phyloP scores from a whole-genome alignment of 495 filamentous ascomycete genomes.

The Sabuloglossum arenarium region DNA sequence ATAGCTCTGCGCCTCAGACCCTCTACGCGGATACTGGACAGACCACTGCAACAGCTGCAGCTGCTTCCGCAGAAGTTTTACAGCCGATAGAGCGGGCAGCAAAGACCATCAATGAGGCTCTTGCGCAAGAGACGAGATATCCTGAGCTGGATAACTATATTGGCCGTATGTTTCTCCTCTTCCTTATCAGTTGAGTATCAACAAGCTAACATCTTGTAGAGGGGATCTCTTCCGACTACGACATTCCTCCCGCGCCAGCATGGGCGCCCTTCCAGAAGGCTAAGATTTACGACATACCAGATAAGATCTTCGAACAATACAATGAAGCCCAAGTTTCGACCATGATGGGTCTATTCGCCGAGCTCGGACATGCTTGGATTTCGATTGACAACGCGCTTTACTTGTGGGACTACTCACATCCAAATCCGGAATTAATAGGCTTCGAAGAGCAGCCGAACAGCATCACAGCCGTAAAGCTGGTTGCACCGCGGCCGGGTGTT shows the following conservation, averaged over 20 bases:
- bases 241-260: constrained; percentile 38
- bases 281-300: constrained; percentile 66
- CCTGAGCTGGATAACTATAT: constrained; percentile 82
- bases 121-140: constrained; percentile 56
- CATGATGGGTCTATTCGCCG: constrained; percentile 80
- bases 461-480: constrained; percentile 68
- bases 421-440: constrained; percentile 71
- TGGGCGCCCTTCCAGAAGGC: constrained; percentile 81
- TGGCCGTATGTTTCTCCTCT: constrained; percentile 34
- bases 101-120: constrained; percentile 57
- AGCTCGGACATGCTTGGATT: constrained; percentile 86
- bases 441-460: constrained; percentile 74
- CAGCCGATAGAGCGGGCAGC: constrained; percentile 61
- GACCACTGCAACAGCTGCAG: constrained; percentile 11
- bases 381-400: constrained; percentile 90
- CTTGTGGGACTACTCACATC: constrained; percentile 88
- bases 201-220: constrained; percentile 25
- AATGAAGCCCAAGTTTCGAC: constrained; percentile 68
- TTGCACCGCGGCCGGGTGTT: constrained; percentile 55
- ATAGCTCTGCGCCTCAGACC: not conserved
- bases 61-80: constrained; percentile 24
- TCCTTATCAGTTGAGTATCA: not conserved
- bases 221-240: constrained; percentile 80
- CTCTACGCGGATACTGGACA: constrained; percentile 3
- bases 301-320: constrained; percentile 72